phyloP scores from a whole-genome alignment of 768 basidiomycete species.

The Lactarius tabidus region DNA sequence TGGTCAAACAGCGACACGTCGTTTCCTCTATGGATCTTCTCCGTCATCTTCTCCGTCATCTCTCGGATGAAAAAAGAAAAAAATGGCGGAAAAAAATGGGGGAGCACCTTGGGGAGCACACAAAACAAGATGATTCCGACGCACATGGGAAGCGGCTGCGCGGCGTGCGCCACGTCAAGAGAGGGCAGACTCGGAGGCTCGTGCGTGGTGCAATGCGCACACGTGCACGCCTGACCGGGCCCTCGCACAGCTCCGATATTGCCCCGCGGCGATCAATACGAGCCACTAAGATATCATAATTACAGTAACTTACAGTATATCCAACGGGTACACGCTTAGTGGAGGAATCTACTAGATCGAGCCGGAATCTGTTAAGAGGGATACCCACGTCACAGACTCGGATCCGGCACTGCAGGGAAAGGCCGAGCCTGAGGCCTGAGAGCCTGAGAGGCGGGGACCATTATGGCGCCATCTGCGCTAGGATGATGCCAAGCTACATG shows the following conservation, averaged over 20 bases:
- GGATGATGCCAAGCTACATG: background rate
- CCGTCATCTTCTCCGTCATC: too few relatives aligned
- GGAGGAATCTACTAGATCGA: too few relatives aligned
- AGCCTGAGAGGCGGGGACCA: background rate
- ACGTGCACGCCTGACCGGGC: too few relatives aligned
- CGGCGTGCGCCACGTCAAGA: too few relatives aligned
- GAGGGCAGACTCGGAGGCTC: background rate
- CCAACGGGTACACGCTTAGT: too few relatives aligned
- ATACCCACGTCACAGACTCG: background rate
- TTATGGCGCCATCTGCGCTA: background rate
- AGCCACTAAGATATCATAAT: too few relatives aligned
- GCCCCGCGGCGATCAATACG: too few relatives aligned
- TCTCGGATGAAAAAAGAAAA: background rate
- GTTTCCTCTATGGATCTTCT: background rate
- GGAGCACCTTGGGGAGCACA: background rate
- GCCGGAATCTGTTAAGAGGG: too few relatives aligned
- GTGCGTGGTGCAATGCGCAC: background rate
- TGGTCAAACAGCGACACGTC: background rate
- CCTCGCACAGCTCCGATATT: too few relatives aligned
- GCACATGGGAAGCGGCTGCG: constrained; percentile 9
- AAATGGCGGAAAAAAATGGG: background rate
- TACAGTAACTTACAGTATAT: too few relatives aligned
- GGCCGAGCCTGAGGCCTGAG: too few relatives aligned
- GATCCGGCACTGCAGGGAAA: background rate
- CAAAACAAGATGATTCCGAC: constrained; percentile 9